These are phyloP conservation scores for Begonia fuchsioides DNA, from an alignment of 306 rosid genomes.

Conservation along the genomic window DNA sequence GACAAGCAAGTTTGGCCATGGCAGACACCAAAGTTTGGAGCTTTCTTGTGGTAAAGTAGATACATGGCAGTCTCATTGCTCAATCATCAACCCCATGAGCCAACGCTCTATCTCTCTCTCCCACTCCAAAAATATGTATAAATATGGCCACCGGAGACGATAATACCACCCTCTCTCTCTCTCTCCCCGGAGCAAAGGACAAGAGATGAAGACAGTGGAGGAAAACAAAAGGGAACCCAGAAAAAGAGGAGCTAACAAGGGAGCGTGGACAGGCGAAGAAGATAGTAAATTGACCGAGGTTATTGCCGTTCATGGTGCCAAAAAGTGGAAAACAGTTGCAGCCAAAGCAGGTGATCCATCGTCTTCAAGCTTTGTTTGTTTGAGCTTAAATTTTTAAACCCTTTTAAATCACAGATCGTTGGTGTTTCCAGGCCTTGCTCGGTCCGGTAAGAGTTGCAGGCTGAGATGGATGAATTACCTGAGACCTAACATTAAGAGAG, in stretches of 20 bases:
- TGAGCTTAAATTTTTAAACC: too few relatives aligned
- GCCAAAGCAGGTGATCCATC: constrained; percentile 58
- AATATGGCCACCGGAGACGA: too few relatives aligned
- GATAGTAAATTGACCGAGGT: constrained; percentile 40
- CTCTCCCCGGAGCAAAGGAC: constrained; percentile 7
- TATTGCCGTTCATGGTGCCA: constrained; percentile 39
- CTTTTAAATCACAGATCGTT: neutral
- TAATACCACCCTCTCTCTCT: too few relatives aligned
- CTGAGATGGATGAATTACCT: too few relatives aligned
- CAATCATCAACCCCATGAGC: too few relatives aligned
- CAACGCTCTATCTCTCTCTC: too few relatives aligned
- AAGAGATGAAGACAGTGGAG: constrained; percentile 6
- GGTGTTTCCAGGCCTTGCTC: constrained; percentile 24
- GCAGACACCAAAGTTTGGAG: too few relatives aligned
- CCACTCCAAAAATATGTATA: neutral
- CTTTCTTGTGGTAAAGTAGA: too few relatives aligned
- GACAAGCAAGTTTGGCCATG: too few relatives aligned
- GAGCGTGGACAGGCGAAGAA: constrained; percentile 53
- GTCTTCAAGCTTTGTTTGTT: neutral
- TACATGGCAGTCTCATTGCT: too few relatives aligned
- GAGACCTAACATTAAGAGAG: too few relatives aligned
- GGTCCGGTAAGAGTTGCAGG: constrained; percentile 57
- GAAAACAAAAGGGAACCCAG: constrained; percentile 6
- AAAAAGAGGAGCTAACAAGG: constrained; percentile 29
- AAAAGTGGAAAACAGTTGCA: constrained; percentile 39